Percentiles rank a stretch among this genome's conserved stretches.
Conservation (phyloP, 1,284 basidiomycete species). For the Rhodofomes roseus region DNA sequence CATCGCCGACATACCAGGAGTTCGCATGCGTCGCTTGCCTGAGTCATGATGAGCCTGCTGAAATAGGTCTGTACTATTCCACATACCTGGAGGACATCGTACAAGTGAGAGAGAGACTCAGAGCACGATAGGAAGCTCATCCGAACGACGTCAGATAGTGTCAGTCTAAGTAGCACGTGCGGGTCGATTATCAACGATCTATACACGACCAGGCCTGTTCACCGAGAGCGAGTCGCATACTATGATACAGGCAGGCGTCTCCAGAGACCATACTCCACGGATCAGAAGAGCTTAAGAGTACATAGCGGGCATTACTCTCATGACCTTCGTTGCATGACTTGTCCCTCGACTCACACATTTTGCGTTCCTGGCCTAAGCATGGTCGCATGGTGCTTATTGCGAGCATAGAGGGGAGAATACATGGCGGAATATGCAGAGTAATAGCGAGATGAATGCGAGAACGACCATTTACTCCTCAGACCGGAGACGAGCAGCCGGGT, state of each 20-base stretch:
- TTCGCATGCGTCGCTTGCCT: conserved; percentile 83
- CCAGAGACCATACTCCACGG: not conserved
- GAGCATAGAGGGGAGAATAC: conserved; percentile 37
- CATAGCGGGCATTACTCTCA: too few species aligned
- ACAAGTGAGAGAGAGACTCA: not conserved
- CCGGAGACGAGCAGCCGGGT: conserved; percentile 92
- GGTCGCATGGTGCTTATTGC: conserved; percentile 37
- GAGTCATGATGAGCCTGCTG: not conserved
- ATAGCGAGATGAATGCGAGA: conserved; percentile 25
- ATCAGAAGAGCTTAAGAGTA: too few species aligned
- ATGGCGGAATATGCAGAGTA: conserved; percentile 28
- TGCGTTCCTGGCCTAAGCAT: conserved; percentile 28
- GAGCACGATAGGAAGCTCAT: not conserved
- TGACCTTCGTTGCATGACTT: not conserved
- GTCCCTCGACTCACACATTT: not conserved
- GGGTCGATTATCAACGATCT: not conserved
- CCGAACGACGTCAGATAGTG: conserved; percentile 1
- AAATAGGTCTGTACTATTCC: not conserved
- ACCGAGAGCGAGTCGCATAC: too few species aligned
- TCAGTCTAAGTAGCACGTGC: not conserved
- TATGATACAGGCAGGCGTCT: too few species aligned
- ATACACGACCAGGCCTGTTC: not conserved
- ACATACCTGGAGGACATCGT: conserved; percentile 15
- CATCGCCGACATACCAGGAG: conserved; percentile 82
- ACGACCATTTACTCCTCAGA: conserved; percentile 82